Evolutionary conservation across 2,329 filamentous ascomycete species (phyloP).

Genomic region (Dothideomycetes sp.): DNA sequence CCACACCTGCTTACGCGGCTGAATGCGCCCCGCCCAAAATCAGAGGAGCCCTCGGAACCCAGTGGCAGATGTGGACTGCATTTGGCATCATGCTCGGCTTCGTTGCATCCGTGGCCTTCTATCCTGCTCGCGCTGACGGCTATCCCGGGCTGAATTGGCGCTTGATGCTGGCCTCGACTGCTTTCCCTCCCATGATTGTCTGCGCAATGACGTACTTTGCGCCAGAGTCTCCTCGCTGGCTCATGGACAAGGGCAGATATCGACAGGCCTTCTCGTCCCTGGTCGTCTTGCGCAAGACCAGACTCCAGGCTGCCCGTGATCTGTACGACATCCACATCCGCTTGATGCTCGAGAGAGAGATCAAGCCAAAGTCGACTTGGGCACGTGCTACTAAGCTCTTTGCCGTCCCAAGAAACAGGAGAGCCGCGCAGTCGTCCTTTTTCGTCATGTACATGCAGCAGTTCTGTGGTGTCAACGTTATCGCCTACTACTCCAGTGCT

Average conservation of each 20-base stretch:
- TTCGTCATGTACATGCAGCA: conserved; percentile 10
- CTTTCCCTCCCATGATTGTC: conserved; percentile 16
- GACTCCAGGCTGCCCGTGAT: conserved; percentile 29
- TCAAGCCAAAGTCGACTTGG: conserved; percentile 8
- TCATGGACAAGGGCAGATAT: conserved; percentile 28
- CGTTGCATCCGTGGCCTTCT: conserved; percentile 28
- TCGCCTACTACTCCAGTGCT: conserved; percentile 21
- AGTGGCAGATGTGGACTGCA: conserved; percentile 36
- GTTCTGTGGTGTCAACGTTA: conserved; percentile 15
- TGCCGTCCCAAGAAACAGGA: conserved; percentile 18
- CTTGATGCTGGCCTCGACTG: conserved; percentile 26
- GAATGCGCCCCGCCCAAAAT: conserved; percentile 27
- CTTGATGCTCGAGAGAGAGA: conserved; percentile 7
- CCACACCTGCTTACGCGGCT: conserved; percentile 32
- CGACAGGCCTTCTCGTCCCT: conserved; percentile 25
- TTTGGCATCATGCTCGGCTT: conserved; percentile 36
- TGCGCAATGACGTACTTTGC: conserved; percentile 26
- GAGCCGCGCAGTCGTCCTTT: conserved; percentile 21
- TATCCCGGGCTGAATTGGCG: conserved; percentile 27
- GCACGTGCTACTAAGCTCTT: conserved; percentile 21
- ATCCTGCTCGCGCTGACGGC: conserved; percentile 35
- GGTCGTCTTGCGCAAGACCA: conserved; percentile 20
- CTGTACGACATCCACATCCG: conserved; percentile 24
- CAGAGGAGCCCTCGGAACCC: conserved; percentile 34
- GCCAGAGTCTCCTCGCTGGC: conserved; percentile 31